A percentile compares a stretch with the other conserved stretches of the same genome.
Conservation (phyloP, 2,329 filamentous ascomycete genomes). For the Penicillium sp. region DNA sequence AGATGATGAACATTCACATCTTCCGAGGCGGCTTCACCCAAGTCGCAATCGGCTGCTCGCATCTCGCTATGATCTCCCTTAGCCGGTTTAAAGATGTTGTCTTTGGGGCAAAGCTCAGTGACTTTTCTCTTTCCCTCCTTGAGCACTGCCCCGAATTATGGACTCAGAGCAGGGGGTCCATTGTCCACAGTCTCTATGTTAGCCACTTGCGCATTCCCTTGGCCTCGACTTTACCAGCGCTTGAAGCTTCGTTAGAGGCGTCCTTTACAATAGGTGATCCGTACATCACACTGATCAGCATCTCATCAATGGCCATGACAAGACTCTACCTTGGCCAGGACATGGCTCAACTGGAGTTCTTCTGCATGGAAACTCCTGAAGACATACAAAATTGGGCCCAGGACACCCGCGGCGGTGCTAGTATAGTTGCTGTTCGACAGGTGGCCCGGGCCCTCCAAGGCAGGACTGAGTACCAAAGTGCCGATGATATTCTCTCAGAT, state of each 20-base stretch:
- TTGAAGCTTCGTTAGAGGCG: conserved; percentile 57
- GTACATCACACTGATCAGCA: conserved; percentile 56
- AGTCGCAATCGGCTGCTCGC: conserved; percentile 57
- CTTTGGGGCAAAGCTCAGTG: conserved; percentile 54
- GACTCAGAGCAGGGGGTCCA: conserved; percentile 55
- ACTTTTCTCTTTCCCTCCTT: conserved; percentile 53
- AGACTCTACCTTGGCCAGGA: conserved; percentile 58
- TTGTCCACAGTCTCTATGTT: conserved; percentile 59
- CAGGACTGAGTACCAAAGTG: conserved; percentile 53
- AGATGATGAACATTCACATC: conserved; percentile 56
- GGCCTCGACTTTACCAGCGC: conserved; percentile 49
- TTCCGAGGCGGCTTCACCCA: conserved; percentile 56
- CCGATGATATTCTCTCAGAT: conserved; percentile 54
- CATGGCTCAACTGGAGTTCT: conserved; percentile 56
- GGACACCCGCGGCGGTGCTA: conserved; percentile 59
- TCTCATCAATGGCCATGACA: conserved; percentile 58
- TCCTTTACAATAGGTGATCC: conserved; percentile 59
- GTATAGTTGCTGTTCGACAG: conserved; percentile 56
- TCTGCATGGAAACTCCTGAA: conserved; percentile 55
- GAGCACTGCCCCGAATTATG: conserved; percentile 53
- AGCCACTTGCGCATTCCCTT: conserved; percentile 58
- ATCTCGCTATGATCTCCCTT: conserved; percentile 56
- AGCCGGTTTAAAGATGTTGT: conserved; percentile 58
- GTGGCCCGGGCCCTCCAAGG: conserved; percentile 59
- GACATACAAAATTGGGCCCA: conserved; percentile 57